Conservation (phyloP, 805 yeast genomes). For the Pichia eremophila region DNA sequence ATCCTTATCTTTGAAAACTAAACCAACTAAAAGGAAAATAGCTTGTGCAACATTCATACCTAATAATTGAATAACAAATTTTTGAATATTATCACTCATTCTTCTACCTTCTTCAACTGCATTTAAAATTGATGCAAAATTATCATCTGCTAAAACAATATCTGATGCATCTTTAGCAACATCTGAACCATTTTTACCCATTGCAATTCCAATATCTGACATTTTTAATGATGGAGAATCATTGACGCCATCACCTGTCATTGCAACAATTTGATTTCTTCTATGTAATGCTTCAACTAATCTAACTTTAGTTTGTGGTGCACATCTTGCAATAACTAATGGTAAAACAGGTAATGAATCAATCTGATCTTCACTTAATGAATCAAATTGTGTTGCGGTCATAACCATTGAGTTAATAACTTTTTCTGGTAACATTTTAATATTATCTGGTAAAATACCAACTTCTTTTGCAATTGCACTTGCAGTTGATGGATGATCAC, state of each 20-base stretch:
- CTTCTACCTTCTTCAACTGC: conserved; percentile 77
- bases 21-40: conserved; percentile 57
- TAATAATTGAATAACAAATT: conserved; percentile 63
- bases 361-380: conserved; percentile 48
- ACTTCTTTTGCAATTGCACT: conserved; percentile 74
- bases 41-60: conserved; percentile 71
- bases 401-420: conserved; percentile 60
- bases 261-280: conserved; percentile 56
- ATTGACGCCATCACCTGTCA: conserved; percentile 82
- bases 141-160: conserved; percentile 66
- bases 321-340: conserved; percentile 72
- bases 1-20: conserved; percentile 55
- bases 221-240: conserved; percentile 70
- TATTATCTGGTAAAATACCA: conserved; percentile 59
- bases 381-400: conserved; percentile 68
- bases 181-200: conserved; percentile 76
- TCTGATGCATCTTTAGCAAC: conserved; percentile 82
- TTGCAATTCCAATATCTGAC: conserved; percentile 77
- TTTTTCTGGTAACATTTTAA: conserved; percentile 43
- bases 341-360: conserved; percentile 61
- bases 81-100: conserved; percentile 71
- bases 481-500: conserved; percentile 75
- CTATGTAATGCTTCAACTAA: conserved; percentile 71
- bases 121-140: conserved; percentile 68
- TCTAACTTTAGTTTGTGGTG: conserved; percentile 74